Evolutionary conservation across 2,329 filamentous ascomycete species (phyloP).

Genomic region (Colletotrichum higginsianum): DNA sequence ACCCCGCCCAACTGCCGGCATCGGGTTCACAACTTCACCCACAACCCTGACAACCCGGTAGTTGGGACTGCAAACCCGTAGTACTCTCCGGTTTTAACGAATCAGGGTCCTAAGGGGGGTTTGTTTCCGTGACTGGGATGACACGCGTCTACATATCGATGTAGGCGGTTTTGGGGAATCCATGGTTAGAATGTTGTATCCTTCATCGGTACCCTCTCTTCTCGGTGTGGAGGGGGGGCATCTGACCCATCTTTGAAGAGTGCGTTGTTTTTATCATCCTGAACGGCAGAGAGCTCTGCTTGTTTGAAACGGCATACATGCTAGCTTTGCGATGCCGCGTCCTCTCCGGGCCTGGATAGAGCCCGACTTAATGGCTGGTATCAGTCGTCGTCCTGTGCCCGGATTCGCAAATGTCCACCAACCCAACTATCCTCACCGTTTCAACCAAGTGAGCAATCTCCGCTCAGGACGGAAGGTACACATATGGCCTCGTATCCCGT

Average conservation of each 20-base stretch:
- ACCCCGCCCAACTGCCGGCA: not conserved
- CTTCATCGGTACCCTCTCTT: not conserved
- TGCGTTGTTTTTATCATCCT: not conserved
- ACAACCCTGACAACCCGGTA: slow-evolving; percentile 15
- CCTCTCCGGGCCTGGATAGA: not conserved
- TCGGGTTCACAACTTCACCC: slow-evolving; percentile 12
- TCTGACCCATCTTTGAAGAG: not conserved
- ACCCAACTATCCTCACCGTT: not conserved
- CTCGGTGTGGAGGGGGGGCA: not conserved
- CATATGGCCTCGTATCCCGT: not conserved
- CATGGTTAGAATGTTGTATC: not conserved
- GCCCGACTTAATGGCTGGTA: not conserved
- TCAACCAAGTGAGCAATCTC: not conserved
- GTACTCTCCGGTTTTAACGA: not conserved
- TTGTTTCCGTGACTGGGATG: not conserved
- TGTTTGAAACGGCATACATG: too few species aligned
- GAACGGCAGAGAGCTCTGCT: too few species aligned
- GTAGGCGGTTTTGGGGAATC: not conserved
- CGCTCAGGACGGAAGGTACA: not conserved
- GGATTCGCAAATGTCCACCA: not conserved
- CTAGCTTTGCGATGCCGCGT: slow-evolving; percentile 5
- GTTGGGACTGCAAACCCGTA: not conserved
- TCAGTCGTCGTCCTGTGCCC: not conserved
- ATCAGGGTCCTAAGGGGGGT: not conserved
- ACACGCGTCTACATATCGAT: not conserved